Conservation (phyloP, 106 monocot genomes). For the Apostasia ramifera region DNA sequence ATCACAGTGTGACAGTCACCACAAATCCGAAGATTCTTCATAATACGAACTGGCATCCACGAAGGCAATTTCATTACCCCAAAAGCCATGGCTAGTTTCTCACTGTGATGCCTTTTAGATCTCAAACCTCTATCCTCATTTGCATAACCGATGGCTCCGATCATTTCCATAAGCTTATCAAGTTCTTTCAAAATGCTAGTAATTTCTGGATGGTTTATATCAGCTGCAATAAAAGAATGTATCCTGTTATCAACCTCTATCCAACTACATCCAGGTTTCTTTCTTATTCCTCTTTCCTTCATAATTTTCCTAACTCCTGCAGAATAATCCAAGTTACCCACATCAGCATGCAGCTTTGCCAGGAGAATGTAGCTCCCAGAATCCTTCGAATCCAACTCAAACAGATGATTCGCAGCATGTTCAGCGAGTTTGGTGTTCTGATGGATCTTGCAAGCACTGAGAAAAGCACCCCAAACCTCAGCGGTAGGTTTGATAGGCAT, state of each 20-base stretch:
- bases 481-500: slow-evolving; percentile 60
- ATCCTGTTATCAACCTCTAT: slow-evolving; percentile 60
- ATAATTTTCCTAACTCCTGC: slow-evolving; percentile 70
- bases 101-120: slow-evolving; percentile 52
- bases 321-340: slow-evolving; percentile 44
- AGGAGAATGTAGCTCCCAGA: slow-evolving; percentile 79
- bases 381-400: slow-evolving; percentile 52
- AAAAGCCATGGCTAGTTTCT: slow-evolving; percentile 75
- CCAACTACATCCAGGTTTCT: slow-evolving; percentile 90
- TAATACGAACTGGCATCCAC: slow-evolving; percentile 60
- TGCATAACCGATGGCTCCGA: slow-evolving; percentile 37
- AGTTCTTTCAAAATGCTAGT: slow-evolving; percentile 30
- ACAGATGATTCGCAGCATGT: slow-evolving; percentile 42
- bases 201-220: slow-evolving; percentile 58
- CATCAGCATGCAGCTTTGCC: slow-evolving; percentile 67
- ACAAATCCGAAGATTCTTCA: slow-evolving; percentile 86
- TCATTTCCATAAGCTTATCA: slow-evolving; percentile 37
- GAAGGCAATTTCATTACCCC: slow-evolving; percentile 53
- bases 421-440: slow-evolving; percentile 58
- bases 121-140: slow-evolving; percentile 2
- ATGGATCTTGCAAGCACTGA: slow-evolving; percentile 76
- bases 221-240: slow-evolving; percentile 74
- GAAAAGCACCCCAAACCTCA: slow-evolving; percentile 84
- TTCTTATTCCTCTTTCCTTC: slow-evolving; percentile 74
- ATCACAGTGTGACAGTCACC: slow-evolving; percentile 55